Evolutionary conservation across 306 rosid species (phyloP).

Genomic region (Quillaja saponaria): DNA sequence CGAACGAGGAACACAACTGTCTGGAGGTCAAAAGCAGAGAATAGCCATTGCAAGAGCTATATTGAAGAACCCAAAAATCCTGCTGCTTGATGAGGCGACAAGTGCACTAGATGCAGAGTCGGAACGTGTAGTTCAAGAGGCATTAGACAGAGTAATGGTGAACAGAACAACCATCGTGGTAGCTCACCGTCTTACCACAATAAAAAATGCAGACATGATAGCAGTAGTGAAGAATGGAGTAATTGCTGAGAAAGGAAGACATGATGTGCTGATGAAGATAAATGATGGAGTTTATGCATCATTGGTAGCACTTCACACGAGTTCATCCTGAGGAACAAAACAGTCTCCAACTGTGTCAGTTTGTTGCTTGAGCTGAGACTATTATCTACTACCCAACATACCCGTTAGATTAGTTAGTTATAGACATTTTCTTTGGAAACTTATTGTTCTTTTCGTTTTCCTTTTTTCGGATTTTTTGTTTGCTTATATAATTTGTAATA

Average conservation of each 20-base stretch:
- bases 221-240: slow-evolving; percentile 53
- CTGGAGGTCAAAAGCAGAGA: slow-evolving; percentile 65
- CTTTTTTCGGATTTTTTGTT: too few species aligned
- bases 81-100: slow-evolving; percentile 57
- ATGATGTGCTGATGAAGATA: slow-evolving; percentile 46
- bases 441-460: too few species aligned
- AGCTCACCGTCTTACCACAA: slow-evolving; percentile 50
- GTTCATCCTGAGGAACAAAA: slow-evolving; percentile 28
- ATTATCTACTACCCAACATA: too few species aligned
- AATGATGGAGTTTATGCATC: slow-evolving; percentile 69
- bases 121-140: slow-evolving; percentile 51
- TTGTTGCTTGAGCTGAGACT: too few species aligned
- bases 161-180: slow-evolving; percentile 48
- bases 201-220: slow-evolving; percentile 39
- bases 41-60: slow-evolving; percentile 59
- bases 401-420: too few species aligned
- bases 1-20: slow-evolving; percentile 54
- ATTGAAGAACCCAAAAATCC: slow-evolving; percentile 44
- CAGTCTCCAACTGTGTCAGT: too few species aligned
- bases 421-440: too few species aligned
- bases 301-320: slow-evolving; percentile 67
- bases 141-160: slow-evolving; percentile 48
- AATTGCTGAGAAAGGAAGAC: slow-evolving; percentile 49
- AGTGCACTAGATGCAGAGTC: slow-evolving; percentile 64
- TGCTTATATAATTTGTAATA: too few species aligned